Percentiles rank a stretch among this genome's conserved stretches.
Evolutionary conservation across 768 basidiomycete species (phyloP).

Genomic region (Holtermanniella nyarrowii): DNA sequence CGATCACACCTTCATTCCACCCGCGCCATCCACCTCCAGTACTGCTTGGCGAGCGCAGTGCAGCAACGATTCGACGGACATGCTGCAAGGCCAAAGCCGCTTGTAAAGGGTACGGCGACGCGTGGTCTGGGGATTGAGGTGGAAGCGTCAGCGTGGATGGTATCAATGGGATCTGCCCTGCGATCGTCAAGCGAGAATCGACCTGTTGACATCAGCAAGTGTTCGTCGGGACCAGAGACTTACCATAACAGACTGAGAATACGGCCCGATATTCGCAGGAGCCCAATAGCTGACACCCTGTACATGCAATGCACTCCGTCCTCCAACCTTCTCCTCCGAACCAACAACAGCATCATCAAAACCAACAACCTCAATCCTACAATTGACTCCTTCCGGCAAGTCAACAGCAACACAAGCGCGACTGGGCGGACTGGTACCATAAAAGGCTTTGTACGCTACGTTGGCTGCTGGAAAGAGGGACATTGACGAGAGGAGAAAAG

Average conservation of each 20-base stretch:
- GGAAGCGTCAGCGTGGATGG: conserved; percentile 65
- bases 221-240: conserved; percentile 27
- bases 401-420: conserved; percentile 85
- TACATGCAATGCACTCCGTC: conserved; percentile 71
- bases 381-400: conserved; percentile 50
- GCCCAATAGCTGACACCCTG: conserved; percentile 98
- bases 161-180: conserved; percentile 88
- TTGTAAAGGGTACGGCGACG: conserved; percentile 49
- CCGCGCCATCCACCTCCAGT: conserved; percentile 55
- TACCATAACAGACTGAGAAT: conserved; percentile 84
- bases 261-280: conserved; percentile 96
- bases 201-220: conserved; percentile 45
- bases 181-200: conserved; percentile 68
- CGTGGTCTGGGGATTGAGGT: conserved; percentile 17
- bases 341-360: conserved; percentile 42
- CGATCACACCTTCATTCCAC: conserved; percentile 55
- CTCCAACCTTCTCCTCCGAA: conserved; percentile 12
- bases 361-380: conserved; percentile 76
- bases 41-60: conserved; percentile 47
- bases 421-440: conserved; percentile 83
- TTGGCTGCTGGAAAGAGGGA: conserved; percentile 69
- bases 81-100: conserved; percentile 72
- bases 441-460: conserved; percentile 64
- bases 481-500: conserved; percentile 67
- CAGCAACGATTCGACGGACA: conserved; percentile 55